These are phyloP conservation scores for Lanzia echinophila DNA, from an alignment of 2,329 filamentous ascomycete species.

Conservation along the genomic window DNA sequence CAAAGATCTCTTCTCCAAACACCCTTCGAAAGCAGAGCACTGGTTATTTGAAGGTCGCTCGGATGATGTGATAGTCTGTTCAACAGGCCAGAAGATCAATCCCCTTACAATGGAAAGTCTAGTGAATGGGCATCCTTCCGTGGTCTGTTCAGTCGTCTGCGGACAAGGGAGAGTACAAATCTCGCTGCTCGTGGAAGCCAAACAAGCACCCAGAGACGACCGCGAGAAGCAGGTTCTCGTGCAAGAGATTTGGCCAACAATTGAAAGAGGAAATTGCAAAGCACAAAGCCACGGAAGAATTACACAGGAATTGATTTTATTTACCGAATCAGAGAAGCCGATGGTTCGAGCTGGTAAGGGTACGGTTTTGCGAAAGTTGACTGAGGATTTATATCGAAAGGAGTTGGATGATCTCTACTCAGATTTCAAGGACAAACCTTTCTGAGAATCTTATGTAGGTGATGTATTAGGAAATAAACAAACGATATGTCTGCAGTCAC, in stretches of 20 bases:
- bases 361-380: conserved; percentile 31
- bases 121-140: not conserved
- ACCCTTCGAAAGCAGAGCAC: conserved; percentile 31
- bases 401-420: conserved; percentile 34
- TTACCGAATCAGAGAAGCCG: conserved; percentile 29
- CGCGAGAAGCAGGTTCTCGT: conserved; percentile 16
- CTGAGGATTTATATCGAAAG: conserved; percentile 25
- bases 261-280: conserved; percentile 28
- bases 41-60: conserved; percentile 32
- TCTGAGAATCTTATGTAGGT: too few relatives aligned
- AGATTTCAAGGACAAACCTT: too few relatives aligned
- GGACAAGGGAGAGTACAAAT: not conserved
- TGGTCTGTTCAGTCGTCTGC: not conserved
- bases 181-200: conserved; percentile 18
- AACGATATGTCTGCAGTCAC: too few relatives aligned
- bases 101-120: conserved; percentile 26
- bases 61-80: conserved; percentile 39
- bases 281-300: conserved; percentile 27
- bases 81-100: conserved; percentile 40
- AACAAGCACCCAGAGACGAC: conserved; percentile 19
- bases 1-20: conserved; percentile 34
- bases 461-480: too few relatives aligned
- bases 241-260: conserved; percentile 29
- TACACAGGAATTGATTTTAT: conserved; percentile 27
- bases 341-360: conserved; percentile 33